Percentiles rank a stretch among this genome's conserved stretches.
Evolutionary conservation across 108 stramenopile species (phyloP).

Genomic region (Nitzschia putrida): DNA sequence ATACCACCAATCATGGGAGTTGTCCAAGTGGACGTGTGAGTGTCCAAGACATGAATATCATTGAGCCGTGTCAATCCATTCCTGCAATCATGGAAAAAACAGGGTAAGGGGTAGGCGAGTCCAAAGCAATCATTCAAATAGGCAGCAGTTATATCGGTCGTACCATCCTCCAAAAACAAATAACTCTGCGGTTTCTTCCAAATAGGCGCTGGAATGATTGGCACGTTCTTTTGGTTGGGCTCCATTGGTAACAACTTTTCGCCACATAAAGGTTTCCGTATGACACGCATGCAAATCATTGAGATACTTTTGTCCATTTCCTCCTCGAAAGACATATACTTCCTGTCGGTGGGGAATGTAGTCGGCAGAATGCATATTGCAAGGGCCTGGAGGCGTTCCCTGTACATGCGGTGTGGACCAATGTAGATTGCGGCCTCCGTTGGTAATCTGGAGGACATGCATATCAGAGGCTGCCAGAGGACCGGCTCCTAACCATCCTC

Average conservation of each 20-base stretch:
- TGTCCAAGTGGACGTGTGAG: slow-evolving; percentile 77
- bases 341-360: slow-evolving; percentile 61
- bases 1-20: slow-evolving; percentile 68
- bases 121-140: neutral
- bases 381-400: slow-evolving; percentile 85
- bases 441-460: slow-evolving; percentile 77
- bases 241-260: slow-evolving; percentile 73
- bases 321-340: slow-evolving; percentile 83
- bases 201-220: slow-evolving; percentile 86
- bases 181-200: slow-evolving; percentile 77
- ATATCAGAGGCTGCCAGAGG: slow-evolving; percentile 88
- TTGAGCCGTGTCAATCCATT: slow-evolving; percentile 83
- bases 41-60: slow-evolving; percentile 90
- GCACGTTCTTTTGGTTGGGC: slow-evolving; percentile 80
- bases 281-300: slow-evolving; percentile 88
- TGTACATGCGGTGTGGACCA: slow-evolving; percentile 70
- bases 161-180: slow-evolving; percentile 95
- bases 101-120: neutral
- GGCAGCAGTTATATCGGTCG: neutral
- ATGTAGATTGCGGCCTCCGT: slow-evolving; percentile 39
- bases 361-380: slow-evolving; percentile 96
- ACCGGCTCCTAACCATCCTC: slow-evolving; percentile 89
- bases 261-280: slow-evolving; percentile 77
- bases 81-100: slow-evolving; percentile 9
- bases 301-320: slow-evolving; percentile 77